Evolutionary conservation across 768 basidiomycete genomes (phyloP).

Genomic region (Lactarius evosmus): DNA sequence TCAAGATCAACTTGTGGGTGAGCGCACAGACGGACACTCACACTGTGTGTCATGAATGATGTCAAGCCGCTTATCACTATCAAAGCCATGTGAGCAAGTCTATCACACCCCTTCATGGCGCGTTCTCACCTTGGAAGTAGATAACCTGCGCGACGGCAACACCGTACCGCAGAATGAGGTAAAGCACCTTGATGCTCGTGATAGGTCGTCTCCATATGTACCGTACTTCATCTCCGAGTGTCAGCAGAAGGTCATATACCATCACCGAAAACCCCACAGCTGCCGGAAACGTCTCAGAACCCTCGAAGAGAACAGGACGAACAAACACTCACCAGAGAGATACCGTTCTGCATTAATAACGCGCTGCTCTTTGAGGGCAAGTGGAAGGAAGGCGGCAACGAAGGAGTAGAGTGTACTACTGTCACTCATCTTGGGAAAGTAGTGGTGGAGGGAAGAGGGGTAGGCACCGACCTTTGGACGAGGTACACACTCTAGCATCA

Average conservation of each 20-base stretch:
- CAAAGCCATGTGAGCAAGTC: background rate
- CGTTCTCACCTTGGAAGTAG: conserved; percentile 33
- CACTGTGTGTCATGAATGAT: conserved; percentile 7
- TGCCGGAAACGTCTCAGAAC: conserved; percentile 18
- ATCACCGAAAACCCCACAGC: conserved; percentile 38
- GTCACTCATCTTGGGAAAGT: conserved; percentile 3
- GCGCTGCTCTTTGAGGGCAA: conserved; percentile 5
- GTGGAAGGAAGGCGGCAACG: background rate
- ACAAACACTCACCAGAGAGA: conserved; percentile 9
- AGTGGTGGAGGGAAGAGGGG: background rate
- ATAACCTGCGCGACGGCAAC: conserved; percentile 34
- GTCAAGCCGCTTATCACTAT: conserved; percentile 16
- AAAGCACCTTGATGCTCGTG: conserved; percentile 39
- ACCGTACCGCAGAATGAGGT: conserved; percentile 42
- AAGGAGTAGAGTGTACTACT: background rate
- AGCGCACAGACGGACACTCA: background rate
- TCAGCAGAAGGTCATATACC: conserved; percentile 43
- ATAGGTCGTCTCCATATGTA: conserved; percentile 42
- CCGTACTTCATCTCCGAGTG: conserved; percentile 41
- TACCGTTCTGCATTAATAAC: conserved; percentile 14
- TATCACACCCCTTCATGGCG: background rate
- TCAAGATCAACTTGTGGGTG: background rate
- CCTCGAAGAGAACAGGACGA: background rate
- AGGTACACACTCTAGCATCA: background rate
- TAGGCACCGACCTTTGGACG: background rate